Percentiles rank a stretch among this genome's conserved stretches.
Evolutionary conservation across 1,284 basidiomycete species (phyloP).

Genomic region (Ceratobasidium sp.): DNA sequence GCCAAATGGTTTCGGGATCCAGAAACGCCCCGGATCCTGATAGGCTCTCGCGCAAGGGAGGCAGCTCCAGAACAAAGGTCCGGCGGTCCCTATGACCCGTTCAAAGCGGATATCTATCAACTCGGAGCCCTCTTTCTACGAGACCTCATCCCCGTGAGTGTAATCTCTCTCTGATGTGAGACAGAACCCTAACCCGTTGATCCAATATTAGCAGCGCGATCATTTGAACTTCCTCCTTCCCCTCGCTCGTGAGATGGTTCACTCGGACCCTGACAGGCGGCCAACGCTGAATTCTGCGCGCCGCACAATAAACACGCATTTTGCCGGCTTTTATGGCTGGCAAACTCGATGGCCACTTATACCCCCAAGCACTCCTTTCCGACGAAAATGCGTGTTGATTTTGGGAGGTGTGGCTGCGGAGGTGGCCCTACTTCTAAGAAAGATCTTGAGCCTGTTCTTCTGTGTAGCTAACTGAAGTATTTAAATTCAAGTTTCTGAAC

Average conservation of each 20-base stretch:
- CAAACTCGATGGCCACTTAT: slow-evolving; percentile 8
- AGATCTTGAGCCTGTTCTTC: neutral
- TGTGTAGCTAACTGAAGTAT: neutral
- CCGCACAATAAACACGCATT: slow-evolving; percentile 1
- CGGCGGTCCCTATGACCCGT: slow-evolving; percentile 27
- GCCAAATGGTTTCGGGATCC: slow-evolving; percentile 24
- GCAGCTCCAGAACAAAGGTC: slow-evolving; percentile 11
- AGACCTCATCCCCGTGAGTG: slow-evolving; percentile 31
- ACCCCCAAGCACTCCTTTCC: neutral
- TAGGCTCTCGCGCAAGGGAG: slow-evolving; percentile 16
- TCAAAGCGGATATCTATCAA: slow-evolving; percentile 29
- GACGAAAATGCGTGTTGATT: neutral
- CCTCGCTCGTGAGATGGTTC: slow-evolving; percentile 14
- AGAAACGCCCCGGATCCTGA: neutral
- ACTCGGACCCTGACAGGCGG: slow-evolving; percentile 1
- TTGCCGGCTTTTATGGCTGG: neutral
- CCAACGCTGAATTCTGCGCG: neutral
- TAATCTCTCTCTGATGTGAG: neutral
- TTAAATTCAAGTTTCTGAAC: neutral
- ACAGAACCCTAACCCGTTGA: neutral
- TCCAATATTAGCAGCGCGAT: neutral
- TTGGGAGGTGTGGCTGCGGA: neutral
- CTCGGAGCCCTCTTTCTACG: slow-evolving; percentile 10
- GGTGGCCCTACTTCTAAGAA: neutral
- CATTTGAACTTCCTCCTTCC: neutral